Conservation (phyloP, 805 yeast species). For the Saturnispora saitoi region DNA sequence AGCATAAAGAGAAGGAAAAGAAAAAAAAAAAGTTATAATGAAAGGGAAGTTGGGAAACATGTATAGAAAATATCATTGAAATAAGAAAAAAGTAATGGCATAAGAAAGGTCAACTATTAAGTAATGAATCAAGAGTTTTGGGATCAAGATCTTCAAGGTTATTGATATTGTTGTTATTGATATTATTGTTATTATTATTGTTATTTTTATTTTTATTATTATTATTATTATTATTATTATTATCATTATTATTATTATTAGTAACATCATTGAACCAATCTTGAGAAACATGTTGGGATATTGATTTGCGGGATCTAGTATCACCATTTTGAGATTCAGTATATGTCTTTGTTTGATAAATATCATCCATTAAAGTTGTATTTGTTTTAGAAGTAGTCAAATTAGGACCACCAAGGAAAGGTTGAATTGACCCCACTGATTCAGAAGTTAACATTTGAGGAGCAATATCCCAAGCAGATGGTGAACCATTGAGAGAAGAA, state of each 20-base stretch:
- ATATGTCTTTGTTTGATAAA: slow-evolving; percentile 26
- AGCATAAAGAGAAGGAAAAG: neutral
- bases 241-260: neutral
- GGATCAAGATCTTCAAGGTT: neutral
- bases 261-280: neutral
- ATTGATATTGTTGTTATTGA: neutral
- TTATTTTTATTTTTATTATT: neutral
- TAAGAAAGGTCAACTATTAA: neutral
- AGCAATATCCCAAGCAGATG: slow-evolving; percentile 16
- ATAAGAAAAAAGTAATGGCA: neutral
- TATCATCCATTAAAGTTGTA: slow-evolving; percentile 28
- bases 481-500: slow-evolving; percentile 22
- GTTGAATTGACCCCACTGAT: slow-evolving; percentile 18
- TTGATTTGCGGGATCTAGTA: slow-evolving; percentile 1
- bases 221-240: neutral
- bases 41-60: neutral
- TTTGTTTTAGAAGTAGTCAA: slow-evolving; percentile 27
- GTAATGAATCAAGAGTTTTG: neutral
- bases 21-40: neutral
- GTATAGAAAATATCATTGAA: neutral
- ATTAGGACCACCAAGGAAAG: slow-evolving; percentile 16
- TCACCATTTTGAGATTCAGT: slow-evolving; percentile 18
- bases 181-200: neutral
- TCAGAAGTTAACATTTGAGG: slow-evolving; percentile 22
- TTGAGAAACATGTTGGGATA: neutral